Base-by-base conservation (phyloP, 140 eudicot genomes). In the Bidens hawaiensis region DNA sequence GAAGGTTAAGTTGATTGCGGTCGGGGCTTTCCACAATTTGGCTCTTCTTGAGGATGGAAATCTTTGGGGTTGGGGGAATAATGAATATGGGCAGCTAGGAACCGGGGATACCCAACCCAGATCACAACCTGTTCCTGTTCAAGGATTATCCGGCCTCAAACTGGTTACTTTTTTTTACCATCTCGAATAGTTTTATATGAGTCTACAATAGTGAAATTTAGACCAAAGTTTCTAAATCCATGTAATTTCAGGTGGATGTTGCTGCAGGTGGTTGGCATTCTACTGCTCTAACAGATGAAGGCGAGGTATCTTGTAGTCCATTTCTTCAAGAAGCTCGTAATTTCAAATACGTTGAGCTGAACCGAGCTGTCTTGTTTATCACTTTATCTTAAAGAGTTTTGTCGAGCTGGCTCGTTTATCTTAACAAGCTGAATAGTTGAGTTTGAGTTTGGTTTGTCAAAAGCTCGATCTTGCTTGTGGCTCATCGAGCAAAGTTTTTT, bases 221-320 rank as follows among this genome's bases (percentile, higher is more conserved):
- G n/a, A n/a, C n/a, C n/a, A n/a, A n/a, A n/a, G n/a, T n/a, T n/a
- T 54, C 62, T 42, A 23, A 48, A 10, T 75, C 30, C 24, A 47
- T 69, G 58, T 40, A 49, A 51, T 11, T 71, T 51, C 82, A 88
- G 99, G 95, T 94, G 62, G 97, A 85, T 77, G 79, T 94, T 73
- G 99, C 99, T 60, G 99, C 99, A 10, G 99, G 99, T 60, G 99
- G 99, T 28, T 94, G 99, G 99, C 99, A 94, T 88, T 94, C 99
- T 60, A 85, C 97, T 1, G 95, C 94, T 64, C 40, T 94, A 70
- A 94, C 99, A 42, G 95, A 83, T 68, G 95, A 83, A 42, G 99
- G 99, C 66, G 99, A 94, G 97, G 99, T 94, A 81, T 34, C 33
- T 50, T 4, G 10, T 33, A 9, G 43, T 19, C 61, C 40, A 24